These are phyloP conservation scores for Pyrenula massariospora DNA, from an alignment of 495 filamentous ascomycete genomes.

Conservation along the genomic window DNA sequence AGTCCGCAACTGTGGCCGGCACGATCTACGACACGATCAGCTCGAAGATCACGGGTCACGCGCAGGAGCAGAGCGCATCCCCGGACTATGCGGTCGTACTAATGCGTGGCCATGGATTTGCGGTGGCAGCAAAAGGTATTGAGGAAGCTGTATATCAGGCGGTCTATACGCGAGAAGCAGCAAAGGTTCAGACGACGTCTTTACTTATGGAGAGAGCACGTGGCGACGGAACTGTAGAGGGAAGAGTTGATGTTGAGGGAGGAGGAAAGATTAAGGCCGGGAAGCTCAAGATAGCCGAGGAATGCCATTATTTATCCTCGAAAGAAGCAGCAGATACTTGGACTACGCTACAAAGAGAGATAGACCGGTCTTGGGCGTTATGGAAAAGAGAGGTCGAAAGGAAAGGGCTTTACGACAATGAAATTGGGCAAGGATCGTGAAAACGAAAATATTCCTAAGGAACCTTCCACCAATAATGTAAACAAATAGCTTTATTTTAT, in stretches of 20 bases:
- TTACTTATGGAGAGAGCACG: constrained; percentile 8
- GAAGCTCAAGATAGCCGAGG: neutral
- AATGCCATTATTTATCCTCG: constrained; percentile 11
- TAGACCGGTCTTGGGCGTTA: constrained; percentile 24
- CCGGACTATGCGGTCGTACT: constrained; percentile 24
- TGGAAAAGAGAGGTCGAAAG: constrained; percentile 29
- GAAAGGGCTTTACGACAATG: constrained; percentile 19
- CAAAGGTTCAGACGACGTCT: constrained; percentile 23
- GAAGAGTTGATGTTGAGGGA: neutral
- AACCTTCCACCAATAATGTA: too few species aligned
- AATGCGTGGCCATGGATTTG: constrained; percentile 39
- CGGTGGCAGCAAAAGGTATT: constrained; percentile 21
- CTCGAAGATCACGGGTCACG: neutral
- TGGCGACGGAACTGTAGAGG: neutral
- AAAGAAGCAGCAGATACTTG: constrained; percentile 11
- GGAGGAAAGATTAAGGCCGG: neutral
- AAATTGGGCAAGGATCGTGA: constrained; percentile 2
- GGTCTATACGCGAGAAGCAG: constrained; percentile 35
- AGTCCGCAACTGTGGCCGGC: constrained; percentile 1
- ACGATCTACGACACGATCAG: neutral
- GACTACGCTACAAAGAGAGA: constrained; percentile 12
- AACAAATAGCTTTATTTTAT: too few species aligned
- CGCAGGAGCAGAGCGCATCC: constrained; percentile 3
- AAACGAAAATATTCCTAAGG: too few species aligned
- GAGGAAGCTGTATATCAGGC: constrained; percentile 27